Base-by-base conservation (phyloP, 2,329 filamentous ascomycete species). In the Akanthomyces uredinophilus region DNA sequence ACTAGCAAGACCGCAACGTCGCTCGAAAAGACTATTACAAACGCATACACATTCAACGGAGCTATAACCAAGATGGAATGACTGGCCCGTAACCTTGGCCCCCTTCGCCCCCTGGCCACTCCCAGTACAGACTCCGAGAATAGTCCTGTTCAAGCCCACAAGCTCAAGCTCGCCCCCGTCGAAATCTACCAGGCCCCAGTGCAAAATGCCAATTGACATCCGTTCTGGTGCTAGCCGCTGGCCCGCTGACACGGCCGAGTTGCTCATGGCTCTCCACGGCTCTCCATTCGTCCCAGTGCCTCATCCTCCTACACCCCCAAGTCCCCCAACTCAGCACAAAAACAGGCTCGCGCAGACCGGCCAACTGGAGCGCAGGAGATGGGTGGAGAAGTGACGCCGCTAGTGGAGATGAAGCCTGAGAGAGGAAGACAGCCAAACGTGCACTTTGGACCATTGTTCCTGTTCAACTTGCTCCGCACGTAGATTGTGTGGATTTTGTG, bases 31-130 rank as follows among this genome's bases (percentile, higher is more conserved):
- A 29, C 41, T 8, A 20, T 44, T 18, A 59, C 44, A n/a, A 44
- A 39, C 43, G 37, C 43, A 51, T 35, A 13, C 24, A 44, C 5
- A 18, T 22, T 22, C 44, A 11, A 27, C 47, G 50, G 58, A 44
- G 58, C 58, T 54, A 46, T 60, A 60, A 39, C 58, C 50, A 47
- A 54, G 58, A 60, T 54, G 58, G 50, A 53, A n/a, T 35, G 39
- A 24, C 49, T n/a, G 47, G 27, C 58, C 32, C 41, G 35, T 13
- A 51, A 4, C n/a, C 57, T 29, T 46, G 57, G 57, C 24, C 32
- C 32, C 57, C n/a, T n/a, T 44, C n/a, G 35, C 57, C 56, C 56
- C 44, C 49, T 44, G 27, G 37, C 27, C 20, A 11, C 16, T 24
- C 29, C 29, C 5, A 58, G 32, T 27, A 44, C 27, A 39, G 32